Conservation (phyloP, 1,139 yeast species). For the Blastobotrys persicus region DNA sequence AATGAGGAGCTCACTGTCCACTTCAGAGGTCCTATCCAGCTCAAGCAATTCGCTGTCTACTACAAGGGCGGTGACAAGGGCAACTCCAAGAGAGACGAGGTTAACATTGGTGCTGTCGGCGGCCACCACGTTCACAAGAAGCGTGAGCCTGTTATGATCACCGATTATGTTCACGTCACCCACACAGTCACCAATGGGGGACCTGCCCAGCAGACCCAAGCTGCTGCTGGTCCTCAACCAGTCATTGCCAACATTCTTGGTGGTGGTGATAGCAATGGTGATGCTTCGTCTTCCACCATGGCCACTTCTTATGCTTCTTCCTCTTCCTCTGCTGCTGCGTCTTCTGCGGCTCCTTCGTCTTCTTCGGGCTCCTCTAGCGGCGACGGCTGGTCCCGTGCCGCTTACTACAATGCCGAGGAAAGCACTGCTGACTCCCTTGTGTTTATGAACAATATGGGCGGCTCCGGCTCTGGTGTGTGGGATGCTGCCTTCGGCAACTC, state of each 20-base stretch:
- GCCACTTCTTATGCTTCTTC: constrained; percentile 22
- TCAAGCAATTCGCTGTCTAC: constrained; percentile 78
- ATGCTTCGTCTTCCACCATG: constrained; percentile 24
- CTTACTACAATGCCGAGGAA: constrained; percentile 62
- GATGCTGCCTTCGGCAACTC: constrained; percentile 85
- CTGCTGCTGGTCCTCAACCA: constrained; percentile 13
- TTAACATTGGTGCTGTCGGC: constrained; percentile 38
- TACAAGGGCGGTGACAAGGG: constrained; percentile 34
- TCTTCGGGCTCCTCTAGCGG: constrained; percentile 18
- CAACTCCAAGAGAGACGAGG: constrained; percentile 35
- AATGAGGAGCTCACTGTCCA: constrained; percentile 89
- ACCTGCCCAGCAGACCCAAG: too few species aligned
- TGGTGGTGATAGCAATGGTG: constrained; percentile 29
- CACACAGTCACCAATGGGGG: constrained; percentile 70
- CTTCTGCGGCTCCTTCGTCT: constrained; percentile 23
- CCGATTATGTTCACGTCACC: constrained; percentile 58
- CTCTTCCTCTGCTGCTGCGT: constrained; percentile 24
- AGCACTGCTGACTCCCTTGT: constrained; percentile 66
- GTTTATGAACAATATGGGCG: constrained; percentile 74
- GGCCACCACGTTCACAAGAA: constrained; percentile 56
- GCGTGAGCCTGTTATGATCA: constrained; percentile 49
- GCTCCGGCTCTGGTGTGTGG: constrained; percentile 81
- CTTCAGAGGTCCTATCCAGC: constrained; percentile 86
- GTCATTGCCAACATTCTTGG: constrained; percentile 23
- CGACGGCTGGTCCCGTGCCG: constrained; percentile 64